Evolutionary conservation across 805 yeast genomes (phyloP), one percentile per base, ranked within the genome.

Genomic region (Zygosaccharomyces siamensis): DNA sequence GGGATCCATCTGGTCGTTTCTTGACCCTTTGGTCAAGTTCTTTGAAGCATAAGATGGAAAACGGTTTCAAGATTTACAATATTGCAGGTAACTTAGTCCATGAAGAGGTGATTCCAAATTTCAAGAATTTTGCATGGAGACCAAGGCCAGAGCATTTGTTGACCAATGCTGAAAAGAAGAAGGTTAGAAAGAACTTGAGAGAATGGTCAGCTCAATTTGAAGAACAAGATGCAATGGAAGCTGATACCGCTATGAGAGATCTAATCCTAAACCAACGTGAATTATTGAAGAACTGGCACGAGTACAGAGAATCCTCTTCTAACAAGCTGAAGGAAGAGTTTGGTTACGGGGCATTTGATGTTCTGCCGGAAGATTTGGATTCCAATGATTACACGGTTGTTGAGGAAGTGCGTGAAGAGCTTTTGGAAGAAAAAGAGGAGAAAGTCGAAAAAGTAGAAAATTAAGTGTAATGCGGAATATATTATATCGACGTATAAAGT

Each of bases 1-100:
- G 99, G 99, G 99, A 93, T 70, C 92, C 96, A 50, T 84, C 96
- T 45, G 99, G 99, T 59, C 80, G 98, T 71, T 89, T 76, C 67
- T 74, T 92, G 46, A 84, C 92, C 43, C 87, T 85, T 16, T 86
- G 92, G 88, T 88, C 97, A 5, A 85, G 96, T 18, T 67, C 79
- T 39, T 84, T 95, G 88, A 79, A 85, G 58, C 93, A 86, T 63
- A 78, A 83, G 61, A 76, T 86, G 54, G 96, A 88, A 64, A 89
- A 90, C 62, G 99, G 99, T 55, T 93, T 83, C 79, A 87, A 81
- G 68, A 72, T 93, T 55, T 90, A 76, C 72, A 95, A 89, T 67
- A 77, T 87, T 68, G 83, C 86, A 43, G 99, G 99, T 62, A 76
- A 74, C 57, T 57, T 82, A 56, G 68, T 88, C 52, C 81, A 83